Base-by-base conservation (phyloP, 2,329 filamentous ascomycete species). In the Aspergillus floridensis region DNA sequence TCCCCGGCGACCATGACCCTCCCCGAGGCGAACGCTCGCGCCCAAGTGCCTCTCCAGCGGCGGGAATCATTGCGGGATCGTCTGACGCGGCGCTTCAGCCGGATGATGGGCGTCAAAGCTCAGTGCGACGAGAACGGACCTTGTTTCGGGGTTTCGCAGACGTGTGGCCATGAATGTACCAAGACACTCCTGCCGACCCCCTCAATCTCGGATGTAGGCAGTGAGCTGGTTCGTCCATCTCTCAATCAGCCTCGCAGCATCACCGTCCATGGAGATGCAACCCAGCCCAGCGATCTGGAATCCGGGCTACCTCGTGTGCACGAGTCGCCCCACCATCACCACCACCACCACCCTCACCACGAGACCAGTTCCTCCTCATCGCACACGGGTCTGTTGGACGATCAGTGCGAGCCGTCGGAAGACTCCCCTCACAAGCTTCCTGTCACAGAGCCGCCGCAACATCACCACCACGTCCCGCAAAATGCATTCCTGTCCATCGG, bases 401-500 rank as follows among this genome's bases (percentile, higher is more conserved):
- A 57, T 7, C 50, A 59, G 3, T 22, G 32, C n/a, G 21, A 53
- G 4, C 35, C 60, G 10, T 26, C 58, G 2, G 54, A 32, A 22
- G 58, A 56, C 14, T 44, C 49, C 60, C 64, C 51, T 29, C 49
- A 16, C 35, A 56, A 31, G 19, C 46, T 12, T 7, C 56, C 16
- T 48, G 24, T 21, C 26, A 7, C 38, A 5, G 38, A 7, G 6
- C 8, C 38, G 16, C 38, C 4, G 16, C 72, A 77, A 65, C 92
- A 97, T 70, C 93, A 99, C 70, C 93, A 99, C 75, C 95, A 99
- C 74, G 93, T 98, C 3, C 91, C 93, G 0, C 88, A 91, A 62
- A 98, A 98, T 70, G 92, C 91, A 5, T 99, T 97, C 74, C 81
- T 98, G 63, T 91, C 91, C 55, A 95, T 98, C 61, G 93, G 95